These are phyloP conservation scores for Adansonia madagascariensis DNA, from an alignment of 441 rosid species.

Conservation along the genomic window DNA sequence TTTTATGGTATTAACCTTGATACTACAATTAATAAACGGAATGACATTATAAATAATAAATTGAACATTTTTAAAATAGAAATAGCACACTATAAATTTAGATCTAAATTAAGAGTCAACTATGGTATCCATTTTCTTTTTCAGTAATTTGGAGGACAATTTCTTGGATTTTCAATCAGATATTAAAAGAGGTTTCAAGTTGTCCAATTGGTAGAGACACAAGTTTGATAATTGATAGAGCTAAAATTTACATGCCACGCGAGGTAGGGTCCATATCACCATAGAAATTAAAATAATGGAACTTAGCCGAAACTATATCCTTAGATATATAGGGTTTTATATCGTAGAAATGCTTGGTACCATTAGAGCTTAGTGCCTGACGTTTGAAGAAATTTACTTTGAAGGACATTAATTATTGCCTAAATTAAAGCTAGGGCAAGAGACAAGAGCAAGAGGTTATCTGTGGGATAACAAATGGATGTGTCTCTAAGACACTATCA, in stretches of 20 bases:
- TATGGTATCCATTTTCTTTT: not conserved
- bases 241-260: not conserved
- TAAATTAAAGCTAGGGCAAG: not conserved
- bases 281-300: no score
- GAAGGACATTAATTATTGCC: not conserved
- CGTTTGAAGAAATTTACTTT: not conserved
- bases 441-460: not conserved
- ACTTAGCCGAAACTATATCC: no score
- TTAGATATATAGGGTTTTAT: no score
- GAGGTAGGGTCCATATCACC: no score
- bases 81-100: no score
- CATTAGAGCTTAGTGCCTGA: not conserved
- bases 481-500: not conserved
- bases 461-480: not conserved
- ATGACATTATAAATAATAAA: no score
- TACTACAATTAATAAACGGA: no score
- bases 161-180: not conserved
- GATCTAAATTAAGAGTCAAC: no score
- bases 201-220: not conserved
- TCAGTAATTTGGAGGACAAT: not conserved
- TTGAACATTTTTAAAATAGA: no score
- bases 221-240: not conserved
- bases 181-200: not conserved
- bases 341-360: no score
- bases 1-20: no score